Base-by-base conservation (phyloP, 2,329 filamentous ascomycete genomes). In the Fusarium mangiferae region DNA sequence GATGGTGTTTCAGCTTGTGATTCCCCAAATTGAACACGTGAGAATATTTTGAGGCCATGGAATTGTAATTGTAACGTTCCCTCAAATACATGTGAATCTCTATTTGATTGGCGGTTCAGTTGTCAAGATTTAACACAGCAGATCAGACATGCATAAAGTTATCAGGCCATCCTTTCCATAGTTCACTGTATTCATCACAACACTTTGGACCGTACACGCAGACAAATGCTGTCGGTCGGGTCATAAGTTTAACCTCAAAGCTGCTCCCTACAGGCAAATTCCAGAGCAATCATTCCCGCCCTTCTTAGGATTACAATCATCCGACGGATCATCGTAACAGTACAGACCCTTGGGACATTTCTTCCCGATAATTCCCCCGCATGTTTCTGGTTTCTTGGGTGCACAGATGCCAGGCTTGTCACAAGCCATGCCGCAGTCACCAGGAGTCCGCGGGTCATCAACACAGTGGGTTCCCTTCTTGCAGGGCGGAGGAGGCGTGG, bases 381-480 rank as follows among this genome's bases (percentile, higher is more conserved):
- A 83, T 1, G 36, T 44, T 2, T 51, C 59, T 4, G 60, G 61
- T 11, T 70, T 70, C 30, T 66, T 70, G 33, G 78, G 78, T 3
- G 81, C 70, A 49, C 80, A 84, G 30, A 83, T 82, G 4, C 82
- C 82, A 1, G 79, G 79, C 12, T 26, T 58, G 46, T 83, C 82
- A 60, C 82, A 83, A 7, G 82, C 79, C 77, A 82, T 72, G 13
- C 82, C 82, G 46, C 82, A 83, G 11, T 57, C 42, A 8, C 24
- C 48, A 3, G 73, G 75, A 15, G 63, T 52, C 42, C 82, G 78
- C 17, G 83, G 82, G 33, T 84, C 82, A 62, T 83, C 77, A 20
- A 77, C 65, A 59, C 83, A 84, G 5, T 70, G 62, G 6, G 71
- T 72, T 17, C 72, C 71, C 24, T 64, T 62, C 36, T 73, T 65